A percentile compares a stretch with the other conserved stretches of the same genome.
phyloP scores from a whole-genome alignment of 148 eudicot genomes.

The Amaranthus cruentus region DNA sequence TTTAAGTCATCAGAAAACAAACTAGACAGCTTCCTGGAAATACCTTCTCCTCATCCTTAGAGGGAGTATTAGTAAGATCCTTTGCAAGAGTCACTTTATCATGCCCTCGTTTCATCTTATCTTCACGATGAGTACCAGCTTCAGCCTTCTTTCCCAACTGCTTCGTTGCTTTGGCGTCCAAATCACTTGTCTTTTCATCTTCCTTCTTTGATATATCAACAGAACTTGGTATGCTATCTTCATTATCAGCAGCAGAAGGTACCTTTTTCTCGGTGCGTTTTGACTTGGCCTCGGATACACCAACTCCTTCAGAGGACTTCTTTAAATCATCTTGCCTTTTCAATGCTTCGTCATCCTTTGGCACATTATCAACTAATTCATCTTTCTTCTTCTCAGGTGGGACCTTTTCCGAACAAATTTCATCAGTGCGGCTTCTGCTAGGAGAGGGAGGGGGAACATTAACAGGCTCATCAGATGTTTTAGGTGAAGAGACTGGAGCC shows the following conservation, averaged over 20 bases:
- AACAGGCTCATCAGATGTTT: conserved; percentile 35
- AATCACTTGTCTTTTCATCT: conserved; percentile 34
- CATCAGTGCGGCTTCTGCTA: conserved; percentile 40
- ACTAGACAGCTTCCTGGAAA: background rate
- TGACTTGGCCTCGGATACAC: conserved; percentile 30
- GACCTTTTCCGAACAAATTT: conserved; percentile 29
- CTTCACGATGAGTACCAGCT: conserved; percentile 28
- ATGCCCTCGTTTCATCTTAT: conserved; percentile 33
- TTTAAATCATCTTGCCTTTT: conserved; percentile 32
- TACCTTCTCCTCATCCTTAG: conserved; percentile 47
- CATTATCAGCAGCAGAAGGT: conserved; percentile 24
- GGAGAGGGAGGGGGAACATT: conserved; percentile 44
- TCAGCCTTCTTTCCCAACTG: conserved; percentile 30
- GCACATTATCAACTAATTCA: conserved; percentile 30
- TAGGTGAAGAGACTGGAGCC: conserved; percentile 30
- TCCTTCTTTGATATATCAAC: conserved; percentile 32
- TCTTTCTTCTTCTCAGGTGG: conserved; percentile 39
- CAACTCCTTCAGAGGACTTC: conserved; percentile 38
- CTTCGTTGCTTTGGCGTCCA: conserved; percentile 33
- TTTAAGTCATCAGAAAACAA: conserved; percentile 2
- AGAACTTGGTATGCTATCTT: conserved; percentile 29
- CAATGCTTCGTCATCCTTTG: conserved; percentile 28
- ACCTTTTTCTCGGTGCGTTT: conserved; percentile 39
- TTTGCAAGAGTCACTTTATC: conserved; percentile 33
- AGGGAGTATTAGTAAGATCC: conserved; percentile 30